Evolutionary conservation across 495 filamentous ascomycete species (phyloP).

Genomic region (Lophium mytilinum): DNA sequence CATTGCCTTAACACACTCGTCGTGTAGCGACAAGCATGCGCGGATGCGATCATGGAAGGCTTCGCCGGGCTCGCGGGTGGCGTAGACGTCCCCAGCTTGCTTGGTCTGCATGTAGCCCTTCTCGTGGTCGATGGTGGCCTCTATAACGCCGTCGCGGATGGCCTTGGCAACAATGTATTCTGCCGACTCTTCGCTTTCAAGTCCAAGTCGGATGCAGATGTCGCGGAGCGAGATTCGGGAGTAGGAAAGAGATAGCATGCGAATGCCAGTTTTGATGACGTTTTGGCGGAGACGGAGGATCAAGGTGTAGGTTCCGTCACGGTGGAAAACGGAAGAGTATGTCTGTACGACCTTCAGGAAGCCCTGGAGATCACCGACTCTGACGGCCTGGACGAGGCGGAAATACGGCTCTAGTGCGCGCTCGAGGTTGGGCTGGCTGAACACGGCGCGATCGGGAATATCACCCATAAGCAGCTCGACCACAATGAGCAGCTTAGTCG

Average conservation of each 20-base stretch:
- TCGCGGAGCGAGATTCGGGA: conserved; percentile 95
- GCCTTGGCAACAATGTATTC: conserved; percentile 99
- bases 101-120: conserved; percentile 98
- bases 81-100: conserved; percentile 89
- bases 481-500: conserved; percentile 86
- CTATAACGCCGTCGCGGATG: conserved; percentile 95
- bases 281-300: conserved; percentile 92
- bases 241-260: conserved; percentile 98
- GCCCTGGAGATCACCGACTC: conserved; percentile 85
- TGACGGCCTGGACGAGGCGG: conserved; percentile 84
- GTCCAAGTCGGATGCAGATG: conserved; percentile 86
- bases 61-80: conserved; percentile 89
- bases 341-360: conserved; percentile 76
- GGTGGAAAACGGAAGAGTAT: conserved; percentile 75
- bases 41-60: conserved; percentile 93
- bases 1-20: conserved; percentile 99
- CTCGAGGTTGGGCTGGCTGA: conserved; percentile 81
- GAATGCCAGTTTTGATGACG: conserved; percentile 98
- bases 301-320: conserved; percentile 90
- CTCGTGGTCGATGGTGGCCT: conserved; percentile 89
- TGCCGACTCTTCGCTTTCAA: conserved; percentile 91
- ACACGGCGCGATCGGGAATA: conserved; percentile 88
- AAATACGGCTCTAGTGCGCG: conserved; percentile 84
- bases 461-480: conserved; percentile 98
- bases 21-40: conserved; percentile 83